Evolutionary conservation across 164 flowering plant species (phyloP).

Genomic region (Stephania japonica): DNA sequence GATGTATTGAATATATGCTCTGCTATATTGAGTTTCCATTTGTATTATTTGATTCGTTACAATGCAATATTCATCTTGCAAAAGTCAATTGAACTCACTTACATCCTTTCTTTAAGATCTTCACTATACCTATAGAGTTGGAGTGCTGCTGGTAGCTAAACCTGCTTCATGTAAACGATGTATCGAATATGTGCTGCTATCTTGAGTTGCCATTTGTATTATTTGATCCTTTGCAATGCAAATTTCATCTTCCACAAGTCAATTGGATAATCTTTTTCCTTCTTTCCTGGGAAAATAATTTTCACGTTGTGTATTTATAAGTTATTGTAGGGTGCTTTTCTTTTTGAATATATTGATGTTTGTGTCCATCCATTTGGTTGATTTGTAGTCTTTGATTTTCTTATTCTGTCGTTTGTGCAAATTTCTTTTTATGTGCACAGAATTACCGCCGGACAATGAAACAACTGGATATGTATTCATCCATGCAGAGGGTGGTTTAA

Average conservation of each 20-base stretch:
- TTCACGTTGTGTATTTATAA: not conserved
- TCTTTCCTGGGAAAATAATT: not conserved
- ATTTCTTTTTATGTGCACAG: conserved; percentile 36
- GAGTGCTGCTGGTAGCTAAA: no score
- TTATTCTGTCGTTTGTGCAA: not conserved
- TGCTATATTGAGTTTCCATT: not conserved
- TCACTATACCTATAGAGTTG: no score
- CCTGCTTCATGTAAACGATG: not conserved
- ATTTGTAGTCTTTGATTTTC: not conserved
- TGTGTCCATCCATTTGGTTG: not conserved
- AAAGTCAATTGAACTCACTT: not conserved
- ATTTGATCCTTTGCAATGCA: not conserved
- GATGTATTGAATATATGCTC: not conserved
- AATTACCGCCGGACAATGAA: conserved; percentile 83
- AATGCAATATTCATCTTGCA: not conserved
- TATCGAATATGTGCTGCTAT: no score
- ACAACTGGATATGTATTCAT: conserved; percentile 91
- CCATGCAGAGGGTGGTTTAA: conserved; percentile 98
- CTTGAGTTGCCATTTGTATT: not conserved
- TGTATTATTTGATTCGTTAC: not conserved
- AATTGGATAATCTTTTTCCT: not conserved
- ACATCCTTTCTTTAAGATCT: not conserved
- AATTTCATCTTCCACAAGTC: not conserved
- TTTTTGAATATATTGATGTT: not conserved
- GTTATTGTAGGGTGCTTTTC: not conserved